Base-by-base conservation (phyloP, 441 rosid species). In the Macaranga tanarius region DNA sequence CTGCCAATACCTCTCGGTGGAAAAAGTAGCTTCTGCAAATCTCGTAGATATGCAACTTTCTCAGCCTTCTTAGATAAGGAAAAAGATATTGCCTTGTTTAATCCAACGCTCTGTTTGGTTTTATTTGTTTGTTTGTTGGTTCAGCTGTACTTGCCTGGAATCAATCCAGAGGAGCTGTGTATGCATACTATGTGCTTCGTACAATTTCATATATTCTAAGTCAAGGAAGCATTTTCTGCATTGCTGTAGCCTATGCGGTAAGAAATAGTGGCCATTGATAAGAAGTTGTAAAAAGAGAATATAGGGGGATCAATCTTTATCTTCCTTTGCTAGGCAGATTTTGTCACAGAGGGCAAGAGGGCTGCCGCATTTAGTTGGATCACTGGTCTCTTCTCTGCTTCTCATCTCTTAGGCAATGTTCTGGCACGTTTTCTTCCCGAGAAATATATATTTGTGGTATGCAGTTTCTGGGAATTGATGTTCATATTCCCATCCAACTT, bases 221-320 rank as follows among this genome's bases (percentile, higher is more conserved):
- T 75, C 91, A 87, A 77, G 91, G 91, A 67, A 87, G 89, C 75
- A 83, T 87, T 75, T 84, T 84, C 84, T 85, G 87, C 81, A 81
- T 87, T 62, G 75, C 87, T 2, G 83, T 87, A 73, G 89, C 87
- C 62, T 87, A 87, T 74, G 88, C 82, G 73, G 91, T 87, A 85
- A 76, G 84, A 55, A 13, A 42, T 64, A 6, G 42, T 51, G 19
- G n/a, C 55, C 42, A 3, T 15, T 34, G 48, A 19, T 59, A 45
- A 54, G 51, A 54, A 58, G 23, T 44, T 40, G 54, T 28, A 55
- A 44, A 71, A 57, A 31, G 7, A 52, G 56, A 73, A 50, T 59
- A 15, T 48, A 7, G 22, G 25, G 23, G 38, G 13, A 20, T 69
- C 72, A 65, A 42, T 59, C 13, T 67, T 70, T 69, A 45, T 65